A percentile compares a stretch with the other conserved stretches of the same genome.
These are phyloP conservation scores for Neonectria hederae DNA, from an alignment of 2,329 filamentous ascomycete species.

Conservation along the genomic window DNA sequence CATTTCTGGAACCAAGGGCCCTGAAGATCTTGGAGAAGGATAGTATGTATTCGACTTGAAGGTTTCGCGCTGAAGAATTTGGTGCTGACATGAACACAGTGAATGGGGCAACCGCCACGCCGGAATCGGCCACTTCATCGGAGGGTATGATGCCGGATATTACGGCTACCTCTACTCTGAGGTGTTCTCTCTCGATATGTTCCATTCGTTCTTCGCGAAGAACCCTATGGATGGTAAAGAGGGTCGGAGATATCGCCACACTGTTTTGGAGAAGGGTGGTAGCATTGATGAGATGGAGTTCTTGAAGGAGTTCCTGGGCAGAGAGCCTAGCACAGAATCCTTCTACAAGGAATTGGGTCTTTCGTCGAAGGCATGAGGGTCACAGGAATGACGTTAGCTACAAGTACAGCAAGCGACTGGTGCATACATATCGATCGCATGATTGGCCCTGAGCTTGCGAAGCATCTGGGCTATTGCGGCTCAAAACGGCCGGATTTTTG, in stretches of 20 bases:
- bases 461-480: neutral
- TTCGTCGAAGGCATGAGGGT: constrained; percentile 27
- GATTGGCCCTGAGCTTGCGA: neutral
- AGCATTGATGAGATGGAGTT: constrained; percentile 84
- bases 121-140: constrained; percentile 84
- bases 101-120: constrained; percentile 82
- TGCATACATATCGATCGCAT: neutral
- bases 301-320: constrained; percentile 79
- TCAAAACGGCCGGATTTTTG: neutral
- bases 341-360: constrained; percentile 82
- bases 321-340: constrained; percentile 79
- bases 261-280: constrained; percentile 80
- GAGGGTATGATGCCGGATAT: constrained; percentile 86
- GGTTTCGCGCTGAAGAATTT: neutral
- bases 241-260: constrained; percentile 80
- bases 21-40: constrained; percentile 69
- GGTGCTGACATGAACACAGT: constrained; percentile 50
- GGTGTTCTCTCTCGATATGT: constrained; percentile 89
- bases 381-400: neutral
- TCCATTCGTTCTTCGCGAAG: constrained; percentile 79
- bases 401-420: constrained; percentile 14
- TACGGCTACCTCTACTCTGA: constrained; percentile 80
- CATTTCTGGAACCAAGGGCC: constrained; percentile 78
- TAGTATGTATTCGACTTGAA: constrained; percentile 53
- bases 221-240: constrained; percentile 81